Evolutionary conservation across 257 asterid genomes (phyloP).

Genomic region (Ilex asprella): DNA sequence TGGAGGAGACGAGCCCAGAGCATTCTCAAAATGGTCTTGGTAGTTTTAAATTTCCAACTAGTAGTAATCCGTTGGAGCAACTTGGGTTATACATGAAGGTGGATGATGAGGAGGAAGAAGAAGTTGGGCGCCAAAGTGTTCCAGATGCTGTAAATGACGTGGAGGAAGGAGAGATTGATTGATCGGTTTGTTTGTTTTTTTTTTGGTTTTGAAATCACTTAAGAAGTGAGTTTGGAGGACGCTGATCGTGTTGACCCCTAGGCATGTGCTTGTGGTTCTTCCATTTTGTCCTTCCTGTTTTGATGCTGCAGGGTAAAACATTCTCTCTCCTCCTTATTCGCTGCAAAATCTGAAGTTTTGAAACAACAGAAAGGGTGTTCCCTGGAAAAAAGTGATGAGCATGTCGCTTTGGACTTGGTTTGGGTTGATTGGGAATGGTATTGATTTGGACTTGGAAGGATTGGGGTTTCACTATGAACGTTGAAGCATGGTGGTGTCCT

Average conservation of each 20-base stretch:
- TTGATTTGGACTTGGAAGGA: too few relatives aligned
- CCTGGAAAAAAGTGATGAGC: not conserved
- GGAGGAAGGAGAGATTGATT: conserved; percentile 1
- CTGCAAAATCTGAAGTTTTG: not conserved
- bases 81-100: conserved; percentile 69
- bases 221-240: not conserved
- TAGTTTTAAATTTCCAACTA: conserved; percentile 52
- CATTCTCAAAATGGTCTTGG: conserved; percentile 39
- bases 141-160: conserved; percentile 12
- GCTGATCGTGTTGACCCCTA: not conserved
- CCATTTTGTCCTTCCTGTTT: not conserved
- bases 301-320: not conserved
- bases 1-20: conserved; percentile 59
- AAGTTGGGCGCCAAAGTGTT: conserved; percentile 30
- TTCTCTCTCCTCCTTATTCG: not conserved
- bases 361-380: too few relatives aligned
- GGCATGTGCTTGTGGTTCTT: not conserved
- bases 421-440: not conserved
- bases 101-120: conserved; percentile 71
- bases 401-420: not conserved
- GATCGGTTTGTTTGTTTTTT: not conserved
- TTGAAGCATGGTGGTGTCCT: too few relatives aligned
- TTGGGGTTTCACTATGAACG: too few relatives aligned
- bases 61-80: conserved; percentile 63
- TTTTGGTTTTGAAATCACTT: not conserved